Evolutionary conservation across 1,284 basidiomycete species (phyloP).

Genomic region (Cutaneotrichosporon cavernicola): DNA sequence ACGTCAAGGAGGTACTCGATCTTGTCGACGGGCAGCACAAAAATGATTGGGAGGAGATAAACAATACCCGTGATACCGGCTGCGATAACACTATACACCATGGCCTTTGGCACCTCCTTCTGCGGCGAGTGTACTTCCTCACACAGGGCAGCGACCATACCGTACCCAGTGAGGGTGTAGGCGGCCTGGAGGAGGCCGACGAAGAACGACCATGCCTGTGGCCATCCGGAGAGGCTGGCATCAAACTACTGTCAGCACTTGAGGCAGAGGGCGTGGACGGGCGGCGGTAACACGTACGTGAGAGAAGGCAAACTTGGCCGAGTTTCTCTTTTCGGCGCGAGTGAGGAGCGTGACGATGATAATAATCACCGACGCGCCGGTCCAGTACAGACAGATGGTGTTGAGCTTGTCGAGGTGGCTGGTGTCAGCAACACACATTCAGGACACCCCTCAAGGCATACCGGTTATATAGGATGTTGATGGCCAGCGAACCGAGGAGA

Average conservation of each 20-base stretch:
- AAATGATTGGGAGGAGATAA: constrained; percentile 55
- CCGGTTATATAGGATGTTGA: constrained; percentile 50
- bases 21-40: constrained; percentile 47
- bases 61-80: constrained; percentile 55
- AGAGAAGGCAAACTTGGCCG: constrained; percentile 51
- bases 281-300: constrained; percentile 30
- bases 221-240: constrained; percentile 24
- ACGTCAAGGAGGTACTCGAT: constrained; percentile 50
- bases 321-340: constrained; percentile 51
- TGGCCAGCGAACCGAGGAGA: constrained; percentile 48
- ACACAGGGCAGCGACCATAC: constrained; percentile 53
- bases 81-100: constrained; percentile 54
- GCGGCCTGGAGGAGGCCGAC: constrained; percentile 40
- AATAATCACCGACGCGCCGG: constrained; percentile 52
- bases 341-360: constrained; percentile 55
- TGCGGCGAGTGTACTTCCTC: constrained; percentile 54
- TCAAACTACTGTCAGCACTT: constrained; percentile 19
- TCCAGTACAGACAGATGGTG: constrained; percentile 55
- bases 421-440: not conserved
- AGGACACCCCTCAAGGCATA: not conserved
- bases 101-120: constrained; percentile 50
- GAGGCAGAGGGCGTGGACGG: too few relatives aligned
- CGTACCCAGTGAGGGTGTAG: constrained; percentile 51
- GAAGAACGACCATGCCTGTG: constrained; percentile 24
- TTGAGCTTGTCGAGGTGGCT: constrained; percentile 50